A percentile compares a stretch with the other conserved stretches of the same genome.
These are phyloP conservation scores for Neoboletus magnificus DNA, from an alignment of 768 basidiomycete genomes.

Conservation along the genomic window DNA sequence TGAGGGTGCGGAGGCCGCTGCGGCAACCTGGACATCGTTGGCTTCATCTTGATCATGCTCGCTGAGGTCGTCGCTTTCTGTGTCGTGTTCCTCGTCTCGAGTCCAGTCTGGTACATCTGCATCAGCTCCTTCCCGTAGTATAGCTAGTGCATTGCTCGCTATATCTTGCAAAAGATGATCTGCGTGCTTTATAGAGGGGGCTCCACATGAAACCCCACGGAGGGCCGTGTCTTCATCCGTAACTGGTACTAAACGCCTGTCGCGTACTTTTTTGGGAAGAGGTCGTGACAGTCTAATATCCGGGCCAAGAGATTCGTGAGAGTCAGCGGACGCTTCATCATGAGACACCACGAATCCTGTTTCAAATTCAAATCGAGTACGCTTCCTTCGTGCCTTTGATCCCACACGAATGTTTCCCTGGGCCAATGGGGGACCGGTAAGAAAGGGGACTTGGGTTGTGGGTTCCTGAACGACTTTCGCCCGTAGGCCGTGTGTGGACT, in stretches of 20 bases:
- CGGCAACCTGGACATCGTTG: conserved; percentile 12
- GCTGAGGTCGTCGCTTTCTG: conserved; percentile 6
- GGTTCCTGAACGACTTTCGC: background rate
- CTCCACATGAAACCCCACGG: background rate
- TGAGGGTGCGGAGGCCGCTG: background rate
- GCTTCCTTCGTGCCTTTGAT: conserved; percentile 13
- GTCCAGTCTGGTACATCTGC: conserved; percentile 24
- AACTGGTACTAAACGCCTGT: background rate
- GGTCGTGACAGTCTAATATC: conserved; percentile 21
- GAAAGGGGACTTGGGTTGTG: background rate
- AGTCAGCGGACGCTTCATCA: background rate
- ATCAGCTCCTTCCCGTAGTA: conserved; percentile 3
- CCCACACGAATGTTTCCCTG: background rate
- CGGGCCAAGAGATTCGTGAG: conserved; percentile 12
- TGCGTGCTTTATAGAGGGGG: conserved; percentile 10
- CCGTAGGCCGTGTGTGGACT: background rate
- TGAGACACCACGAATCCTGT: background rate
- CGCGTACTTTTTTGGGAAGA: conserved; percentile 18
- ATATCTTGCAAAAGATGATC: conserved; percentile 20
- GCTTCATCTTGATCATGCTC: conserved; percentile 9
- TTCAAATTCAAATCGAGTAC: conserved; percentile 19
- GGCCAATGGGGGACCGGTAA: background rate
- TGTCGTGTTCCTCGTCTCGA: conserved; percentile 19
- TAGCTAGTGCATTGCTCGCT: conserved; percentile 12
- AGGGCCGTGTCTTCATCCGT: background rate